Evolutionary conservation across 495 filamentous ascomycete genomes (phyloP).

Genomic region (Penicillium angulare): DNA sequence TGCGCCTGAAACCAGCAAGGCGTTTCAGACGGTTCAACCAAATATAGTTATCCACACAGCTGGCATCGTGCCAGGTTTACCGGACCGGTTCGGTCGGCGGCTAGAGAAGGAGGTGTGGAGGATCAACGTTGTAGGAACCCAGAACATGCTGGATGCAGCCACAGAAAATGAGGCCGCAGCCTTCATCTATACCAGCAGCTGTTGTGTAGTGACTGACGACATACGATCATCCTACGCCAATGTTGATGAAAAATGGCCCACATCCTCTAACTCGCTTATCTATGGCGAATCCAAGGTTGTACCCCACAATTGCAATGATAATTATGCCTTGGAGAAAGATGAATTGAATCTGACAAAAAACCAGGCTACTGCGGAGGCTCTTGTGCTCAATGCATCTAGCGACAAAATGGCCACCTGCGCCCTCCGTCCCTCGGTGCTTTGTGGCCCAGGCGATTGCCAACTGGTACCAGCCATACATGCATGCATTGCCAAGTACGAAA

Average conservation of each 20-base stretch:
- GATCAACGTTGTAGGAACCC: conserved; percentile 59
- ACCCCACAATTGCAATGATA: neutral
- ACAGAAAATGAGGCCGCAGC: conserved; percentile 46
- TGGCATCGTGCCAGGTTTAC: conserved; percentile 42
- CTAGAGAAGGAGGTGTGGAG: conserved; percentile 37
- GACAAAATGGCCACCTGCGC: conserved; percentile 50
- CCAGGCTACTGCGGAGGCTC: conserved; percentile 52
- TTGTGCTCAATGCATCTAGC: conserved; percentile 52
- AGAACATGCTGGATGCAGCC: conserved; percentile 54
- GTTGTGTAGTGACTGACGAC: conserved; percentile 56
- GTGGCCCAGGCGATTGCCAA: conserved; percentile 56
- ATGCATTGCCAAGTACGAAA: conserved; percentile 55
- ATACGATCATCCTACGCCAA: conserved; percentile 50
- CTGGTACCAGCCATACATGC: conserved; percentile 53
- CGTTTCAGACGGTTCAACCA: conserved; percentile 32
- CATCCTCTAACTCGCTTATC: conserved; percentile 45
- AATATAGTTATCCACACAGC: conserved; percentile 48
- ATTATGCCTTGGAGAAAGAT: neutral
- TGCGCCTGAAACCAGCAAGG: conserved; percentile 23
- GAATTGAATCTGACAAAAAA: conserved; percentile 1
- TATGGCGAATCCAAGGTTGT: conserved; percentile 61
- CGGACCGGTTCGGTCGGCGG: conserved; percentile 40
- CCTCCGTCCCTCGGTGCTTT: conserved; percentile 56
- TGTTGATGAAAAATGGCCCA: conserved; percentile 54
- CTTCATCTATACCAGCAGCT: conserved; percentile 59